Base-by-base conservation (phyloP, 2,329 filamentous ascomycete species). In the Xylaria sp. region DNA sequence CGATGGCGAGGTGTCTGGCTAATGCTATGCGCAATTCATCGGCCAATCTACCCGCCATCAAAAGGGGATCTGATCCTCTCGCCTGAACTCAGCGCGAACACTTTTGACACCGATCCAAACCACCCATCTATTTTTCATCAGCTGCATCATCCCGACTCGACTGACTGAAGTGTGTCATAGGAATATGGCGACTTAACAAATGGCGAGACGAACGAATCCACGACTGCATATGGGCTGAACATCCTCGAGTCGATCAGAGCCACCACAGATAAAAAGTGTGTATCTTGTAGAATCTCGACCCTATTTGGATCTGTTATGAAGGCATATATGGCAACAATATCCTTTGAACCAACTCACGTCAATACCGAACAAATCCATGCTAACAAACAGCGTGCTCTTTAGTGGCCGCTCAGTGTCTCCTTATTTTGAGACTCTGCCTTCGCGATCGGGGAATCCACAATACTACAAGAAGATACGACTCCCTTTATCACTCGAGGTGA, bases 261-360 rank as follows among this genome's bases (percentile, higher is more conserved):
- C 72, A 93, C 92, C 26, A 88, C 89, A 71, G 93, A 97, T 80
- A 97, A 97, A 83, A 92, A 87, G 93, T 95, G 85, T 76, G 87
- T 83, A 57, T 44, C 38, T 31, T 44, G 15, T 7, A n/a, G 20
- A 6, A 53, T 54, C 65, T 53, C 28, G 51, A 60, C 49, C 42
- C 48, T 23, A 42, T n/a, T 53, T 62, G 46, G 15, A 48, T 59
- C 48, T 48, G 5, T 42, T 42, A 53, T 31, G 26, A 44, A 17
- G 7, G 49, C 33, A 10, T 33, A 23, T 36, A 59, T 38, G 2
- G 6, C 38, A 33, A 15, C 20, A 20, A 28, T 6, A 36, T 38
- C 38, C 15, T 38, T 20, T 53, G 2, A 11, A 20, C 17, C 49
- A 49, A 23, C 42, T 10, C 20, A 13, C 26, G 15, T 15, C 10